phyloP scores from a whole-genome alignment of 805 yeast species.

The Candida rishiriensis region DNA sequence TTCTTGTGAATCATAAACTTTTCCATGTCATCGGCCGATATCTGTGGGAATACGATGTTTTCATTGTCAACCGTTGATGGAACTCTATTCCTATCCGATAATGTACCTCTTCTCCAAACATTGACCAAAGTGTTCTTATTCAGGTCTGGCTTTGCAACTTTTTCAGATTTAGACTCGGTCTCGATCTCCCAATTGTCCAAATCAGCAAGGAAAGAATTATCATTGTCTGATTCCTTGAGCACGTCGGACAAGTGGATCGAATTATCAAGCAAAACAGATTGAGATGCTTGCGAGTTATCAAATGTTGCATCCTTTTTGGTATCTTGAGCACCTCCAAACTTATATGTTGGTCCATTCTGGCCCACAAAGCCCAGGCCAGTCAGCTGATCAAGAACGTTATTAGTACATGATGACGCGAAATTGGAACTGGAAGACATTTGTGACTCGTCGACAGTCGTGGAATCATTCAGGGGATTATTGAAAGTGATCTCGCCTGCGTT shows the following conservation, averaged over 20 bases:
- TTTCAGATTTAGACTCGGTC: conserved; percentile 6
- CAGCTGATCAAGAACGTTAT: neutral
- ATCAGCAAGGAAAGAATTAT: conserved; percentile 40
- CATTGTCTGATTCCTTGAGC: conserved; percentile 34
- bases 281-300: neutral
- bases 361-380: neutral
- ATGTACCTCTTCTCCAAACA: conserved; percentile 28
- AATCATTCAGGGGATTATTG: conserved; percentile 20
- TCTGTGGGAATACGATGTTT: conserved; percentile 12
- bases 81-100: conserved; percentile 15
- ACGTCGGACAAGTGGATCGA: conserved; percentile 24
- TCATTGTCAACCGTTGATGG: conserved; percentile 10
- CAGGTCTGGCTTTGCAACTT: conserved; percentile 1
- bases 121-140: conserved; percentile 19
- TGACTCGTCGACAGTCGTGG: conserved; percentile 13
- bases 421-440: neutral
- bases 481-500: conserved; percentile 9
- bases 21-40: conserved; percentile 26
- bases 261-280: neutral
- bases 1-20: conserved; percentile 27
- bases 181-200: conserved; percentile 32
- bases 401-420: neutral
- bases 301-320: neutral
- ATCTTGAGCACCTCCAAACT: neutral
- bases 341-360: neutral